Base-by-base conservation (phyloP, 2,329 filamentous ascomycete species). In the Penicillium decumbens region DNA sequence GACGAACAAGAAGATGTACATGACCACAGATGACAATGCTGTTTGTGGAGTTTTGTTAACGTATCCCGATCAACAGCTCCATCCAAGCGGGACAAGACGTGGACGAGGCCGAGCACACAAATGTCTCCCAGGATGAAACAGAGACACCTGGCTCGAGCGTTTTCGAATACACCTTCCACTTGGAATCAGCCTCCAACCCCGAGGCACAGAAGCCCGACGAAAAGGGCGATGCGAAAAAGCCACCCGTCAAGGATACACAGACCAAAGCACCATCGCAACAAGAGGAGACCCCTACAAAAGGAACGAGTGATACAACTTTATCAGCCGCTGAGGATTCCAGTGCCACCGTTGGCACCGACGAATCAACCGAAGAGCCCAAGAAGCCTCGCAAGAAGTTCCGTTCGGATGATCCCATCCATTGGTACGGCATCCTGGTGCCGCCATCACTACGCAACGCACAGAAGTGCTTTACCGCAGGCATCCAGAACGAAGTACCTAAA, bases 371-470 rank as follows among this genome's bases (percentile, higher is more conserved):
- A 33, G 29, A 50, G 15, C 23, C 40, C 7, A 47, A 51, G 25
- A n/a, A 23, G 3, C 9, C 9, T 7, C 40, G 42, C 30, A 56
- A 55, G 28, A 60, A 55, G 41, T 56, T 56, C 41, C 53, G 58
- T 39, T 65, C 66, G 18, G 61, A 62, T 41, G 70, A 78, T 50
- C 75, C 76, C 6, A 57, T 78, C 23, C 65, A 66, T 20, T 77
- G 75, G 75, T 78, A 75, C 56, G 76, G 75, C 5, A 72, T 78
- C 35, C 62, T 78, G 10, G 69, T 75, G 15, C 72, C 76, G 3
- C 65, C 65, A 8, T 66, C 72, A 23, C 64, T 78, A 30, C 73
- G 73, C 47, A 66, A 52, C 32, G 71, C 74, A 3, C 75, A 77
- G 56, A 63, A 55, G 41, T 68, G 67, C 12, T 78, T 78, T 51